Conservation (phyloP, 2,329 filamentous ascomycete species). For the Sporothrix phasma region DNA sequence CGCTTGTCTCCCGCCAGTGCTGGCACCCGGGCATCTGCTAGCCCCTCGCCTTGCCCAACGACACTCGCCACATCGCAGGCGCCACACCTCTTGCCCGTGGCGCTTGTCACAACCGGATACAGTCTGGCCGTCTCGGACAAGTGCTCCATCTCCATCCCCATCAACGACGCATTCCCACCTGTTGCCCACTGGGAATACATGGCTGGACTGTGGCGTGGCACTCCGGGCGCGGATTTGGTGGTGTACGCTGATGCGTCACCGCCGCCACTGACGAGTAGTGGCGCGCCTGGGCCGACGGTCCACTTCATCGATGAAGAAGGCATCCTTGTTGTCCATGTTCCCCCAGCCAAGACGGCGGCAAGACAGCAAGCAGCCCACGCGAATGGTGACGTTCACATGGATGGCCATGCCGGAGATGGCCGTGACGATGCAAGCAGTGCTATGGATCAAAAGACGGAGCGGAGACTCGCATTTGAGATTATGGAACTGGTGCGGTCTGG, state of each 20-base stretch:
- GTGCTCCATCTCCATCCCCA: constrained; percentile 63
- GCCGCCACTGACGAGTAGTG: constrained; percentile 7
- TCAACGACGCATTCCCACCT: constrained; percentile 65
- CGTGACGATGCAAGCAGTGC: constrained; percentile 19
- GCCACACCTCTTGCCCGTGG: constrained; percentile 39
- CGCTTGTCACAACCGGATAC: constrained; percentile 67
- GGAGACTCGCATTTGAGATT: constrained; percentile 77
- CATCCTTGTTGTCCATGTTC: constrained; percentile 46
- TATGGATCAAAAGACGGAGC: constrained; percentile 58
- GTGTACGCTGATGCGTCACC: constrained; percentile 38
- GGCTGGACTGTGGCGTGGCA: constrained; percentile 84
- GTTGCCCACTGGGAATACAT: constrained; percentile 98
- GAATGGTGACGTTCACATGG: not conserved
- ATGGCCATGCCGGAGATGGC: not conserved
- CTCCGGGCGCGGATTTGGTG: constrained; percentile 70
- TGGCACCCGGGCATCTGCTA: not conserved
- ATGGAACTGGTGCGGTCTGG: constrained; percentile 62
- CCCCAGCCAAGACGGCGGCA: constrained; percentile 15
- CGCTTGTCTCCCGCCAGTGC: not conserved
- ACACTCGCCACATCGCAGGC: not conserved
- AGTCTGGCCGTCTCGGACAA: constrained; percentile 69
- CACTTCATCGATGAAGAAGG: constrained; percentile 32
- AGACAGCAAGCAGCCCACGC: not conserved
- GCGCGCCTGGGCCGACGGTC: constrained; percentile 23
- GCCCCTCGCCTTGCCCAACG: not conserved